Evolutionary conservation across 202 grass and related monocot species (phyloP).

Genomic region (Carex sylvatica): DNA sequence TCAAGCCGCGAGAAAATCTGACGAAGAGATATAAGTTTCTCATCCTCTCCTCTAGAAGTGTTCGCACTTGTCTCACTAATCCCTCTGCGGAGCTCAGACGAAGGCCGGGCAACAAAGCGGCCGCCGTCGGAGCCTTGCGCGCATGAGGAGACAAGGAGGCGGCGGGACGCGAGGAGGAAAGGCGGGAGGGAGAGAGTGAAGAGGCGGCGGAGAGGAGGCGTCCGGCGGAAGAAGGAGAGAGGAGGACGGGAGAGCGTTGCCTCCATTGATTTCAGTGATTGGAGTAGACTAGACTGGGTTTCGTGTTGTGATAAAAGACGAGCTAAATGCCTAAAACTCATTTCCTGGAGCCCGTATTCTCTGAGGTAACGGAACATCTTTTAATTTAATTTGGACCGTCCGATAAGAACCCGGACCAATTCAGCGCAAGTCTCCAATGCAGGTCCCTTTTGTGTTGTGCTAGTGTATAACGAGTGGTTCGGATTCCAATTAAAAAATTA

Average conservation of each 20-base stretch:
- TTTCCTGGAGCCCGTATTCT: too few species aligned
- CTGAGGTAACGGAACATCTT: too few species aligned
- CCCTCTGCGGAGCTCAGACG: slow-evolving; percentile 65
- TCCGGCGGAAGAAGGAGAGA: slow-evolving; percentile 15
- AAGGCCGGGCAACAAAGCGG: slow-evolving; percentile 48
- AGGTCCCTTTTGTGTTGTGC: too few species aligned
- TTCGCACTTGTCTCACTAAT: background rate
- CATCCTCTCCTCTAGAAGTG: slow-evolving; percentile 29
- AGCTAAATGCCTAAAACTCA: too few species aligned
- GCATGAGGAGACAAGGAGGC: slow-evolving; percentile 23
- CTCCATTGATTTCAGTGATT: slow-evolving; percentile 36
- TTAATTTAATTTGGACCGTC: too few species aligned
- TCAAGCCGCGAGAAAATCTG: slow-evolving; percentile 58
- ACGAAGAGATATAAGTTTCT: slow-evolving; percentile 65
- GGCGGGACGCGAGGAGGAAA: background rate
- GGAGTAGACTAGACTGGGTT: background rate
- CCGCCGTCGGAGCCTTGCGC: slow-evolving; percentile 35
- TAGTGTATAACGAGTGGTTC: too few species aligned
- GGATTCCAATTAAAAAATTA: too few species aligned
- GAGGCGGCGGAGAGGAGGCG: slow-evolving; percentile 19
- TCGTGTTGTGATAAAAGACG: background rate
- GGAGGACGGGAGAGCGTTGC: slow-evolving; percentile 39
- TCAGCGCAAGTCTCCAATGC: too few species aligned
- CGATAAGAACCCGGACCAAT: too few species aligned
- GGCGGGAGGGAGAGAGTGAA: slow-evolving; percentile 19